phyloP scores from a whole-genome alignment of 2,329 filamentous ascomycete species.

The Talaromyces amestolkiae region DNA sequence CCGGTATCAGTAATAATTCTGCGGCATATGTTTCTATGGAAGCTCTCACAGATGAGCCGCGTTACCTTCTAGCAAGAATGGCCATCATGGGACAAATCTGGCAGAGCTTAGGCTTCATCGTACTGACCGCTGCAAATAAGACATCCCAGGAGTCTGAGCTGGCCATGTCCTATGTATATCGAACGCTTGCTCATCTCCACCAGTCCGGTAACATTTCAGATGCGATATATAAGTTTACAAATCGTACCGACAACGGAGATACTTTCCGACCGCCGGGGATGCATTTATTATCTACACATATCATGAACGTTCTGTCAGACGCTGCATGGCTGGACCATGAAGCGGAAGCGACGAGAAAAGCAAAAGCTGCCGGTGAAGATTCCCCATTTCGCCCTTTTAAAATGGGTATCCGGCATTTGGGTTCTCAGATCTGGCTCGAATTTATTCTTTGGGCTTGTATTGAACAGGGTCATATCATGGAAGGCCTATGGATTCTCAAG shows the following conservation, averaged over 20 bases:
- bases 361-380: conserved; percentile 36
- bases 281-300: conserved; percentile 44
- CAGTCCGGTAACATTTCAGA: conserved; percentile 45
- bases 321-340: conserved; percentile 46
- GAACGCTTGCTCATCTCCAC: conserved; percentile 46
- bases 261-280: conserved; percentile 44
- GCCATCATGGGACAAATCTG: conserved; percentile 39
- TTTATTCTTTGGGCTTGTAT: conserved; percentile 52
- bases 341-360: conserved; percentile 37
- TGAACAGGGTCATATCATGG: conserved; percentile 44
- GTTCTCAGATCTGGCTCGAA: conserved; percentile 50
- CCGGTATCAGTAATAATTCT: conserved; percentile 1
- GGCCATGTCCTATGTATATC: conserved; percentile 47
- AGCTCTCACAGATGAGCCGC: conserved; percentile 28
- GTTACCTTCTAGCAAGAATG: conserved; percentile 25
- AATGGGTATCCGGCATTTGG: conserved; percentile 44
- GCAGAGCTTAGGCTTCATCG: conserved; percentile 39
- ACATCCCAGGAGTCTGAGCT: conserved; percentile 33
- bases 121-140: conserved; percentile 42
- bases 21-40: conserved; percentile 21
- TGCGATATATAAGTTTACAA: conserved; percentile 42
- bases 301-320: conserved; percentile 49
- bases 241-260: conserved; percentile 29
- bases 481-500: conserved; percentile 42
- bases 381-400: conserved; percentile 41